A percentile compares a stretch with the other conserved stretches of the same genome.
These are phyloP conservation scores for Aspergillus quadricinctus DNA, from an alignment of 2,329 filamentous ascomycete genomes.

Conservation along the genomic window DNA sequence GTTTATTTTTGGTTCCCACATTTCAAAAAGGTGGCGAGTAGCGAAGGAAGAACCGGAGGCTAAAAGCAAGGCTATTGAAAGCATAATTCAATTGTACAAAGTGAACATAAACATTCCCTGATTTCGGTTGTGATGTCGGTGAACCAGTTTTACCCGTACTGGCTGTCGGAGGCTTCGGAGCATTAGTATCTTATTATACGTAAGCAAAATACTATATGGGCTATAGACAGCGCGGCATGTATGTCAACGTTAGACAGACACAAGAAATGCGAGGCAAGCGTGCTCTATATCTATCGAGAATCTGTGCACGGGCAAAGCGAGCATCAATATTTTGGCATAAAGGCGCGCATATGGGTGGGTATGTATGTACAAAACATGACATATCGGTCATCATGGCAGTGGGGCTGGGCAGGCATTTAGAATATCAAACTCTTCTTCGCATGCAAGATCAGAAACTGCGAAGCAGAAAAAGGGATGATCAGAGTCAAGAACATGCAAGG, in stretches of 20 bases:
- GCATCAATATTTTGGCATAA: not conserved
- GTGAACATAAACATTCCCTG: slow-evolving; percentile 2
- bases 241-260: not conserved
- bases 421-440: not conserved
- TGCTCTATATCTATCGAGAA: not conserved
- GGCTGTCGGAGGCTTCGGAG: too few relatives aligned
- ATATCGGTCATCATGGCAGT: not conserved
- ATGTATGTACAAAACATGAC: slow-evolving; percentile 12
- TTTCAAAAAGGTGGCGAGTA: not conserved
- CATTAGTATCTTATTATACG: not conserved
- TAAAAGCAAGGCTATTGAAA: not conserved
- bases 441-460: not conserved
- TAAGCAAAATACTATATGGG: not conserved
- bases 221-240: not conserved
- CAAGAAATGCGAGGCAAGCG: not conserved
- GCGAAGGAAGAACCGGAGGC: not conserved
- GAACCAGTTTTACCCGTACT: not conserved
- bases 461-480: not conserved
- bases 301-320: not conserved
- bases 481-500: not conserved
- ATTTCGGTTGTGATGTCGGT: not conserved
- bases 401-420: not conserved
- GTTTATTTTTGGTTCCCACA: not conserved
- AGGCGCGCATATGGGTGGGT: slow-evolving; percentile 1
- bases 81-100: slow-evolving; percentile 1